Percentiles rank a stretch among this genome's conserved stretches.
These are phyloP conservation scores for Hippophae tibetana DNA, from an alignment of 306 rosid species.

Conservation along the genomic window DNA sequence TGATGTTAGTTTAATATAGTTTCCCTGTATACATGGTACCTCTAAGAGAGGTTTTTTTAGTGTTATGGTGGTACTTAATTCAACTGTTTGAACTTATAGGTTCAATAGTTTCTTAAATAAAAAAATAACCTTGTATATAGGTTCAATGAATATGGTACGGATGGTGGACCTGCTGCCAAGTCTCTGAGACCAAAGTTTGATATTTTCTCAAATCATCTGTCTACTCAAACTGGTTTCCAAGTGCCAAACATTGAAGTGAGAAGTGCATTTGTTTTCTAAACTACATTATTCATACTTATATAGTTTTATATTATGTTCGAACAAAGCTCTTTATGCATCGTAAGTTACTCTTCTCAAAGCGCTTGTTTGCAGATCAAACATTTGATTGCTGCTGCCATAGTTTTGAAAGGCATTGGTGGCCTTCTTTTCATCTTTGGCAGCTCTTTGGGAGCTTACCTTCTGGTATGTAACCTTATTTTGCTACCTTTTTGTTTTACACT, in stretches of 20 bases:
- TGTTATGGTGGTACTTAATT: background rate
- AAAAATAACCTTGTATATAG: constrained; percentile 14
- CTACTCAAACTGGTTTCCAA: constrained; percentile 32
- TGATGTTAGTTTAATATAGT: no score
- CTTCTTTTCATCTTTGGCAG: constrained; percentile 50
- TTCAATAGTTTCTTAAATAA: background rate
- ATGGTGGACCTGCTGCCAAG: constrained; percentile 54
- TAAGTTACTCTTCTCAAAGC: constrained; percentile 11
- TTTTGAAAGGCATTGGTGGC: constrained; percentile 50
- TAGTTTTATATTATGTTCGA: background rate
- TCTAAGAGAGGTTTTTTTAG: no score
- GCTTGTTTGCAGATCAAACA: constrained; percentile 32
- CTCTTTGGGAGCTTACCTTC: constrained; percentile 45
- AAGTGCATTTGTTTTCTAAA: constrained; percentile 4
- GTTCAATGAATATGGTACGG: constrained; percentile 43
- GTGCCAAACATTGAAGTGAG: constrained; percentile 47
- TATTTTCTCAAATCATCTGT: constrained; percentile 28
- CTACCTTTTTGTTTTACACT: background rate
- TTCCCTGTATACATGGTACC: no score
- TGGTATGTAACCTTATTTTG: constrained; percentile 29
- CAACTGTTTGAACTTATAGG: constrained; percentile 25
- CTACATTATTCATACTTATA: background rate
- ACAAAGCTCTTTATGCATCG: no score
- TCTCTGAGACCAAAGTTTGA: constrained; percentile 38
- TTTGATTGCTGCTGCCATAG: constrained; percentile 38